Evolutionary conservation across 176 grass and related monocot species (phyloP).

Genomic region (Oryza coarctata): DNA sequence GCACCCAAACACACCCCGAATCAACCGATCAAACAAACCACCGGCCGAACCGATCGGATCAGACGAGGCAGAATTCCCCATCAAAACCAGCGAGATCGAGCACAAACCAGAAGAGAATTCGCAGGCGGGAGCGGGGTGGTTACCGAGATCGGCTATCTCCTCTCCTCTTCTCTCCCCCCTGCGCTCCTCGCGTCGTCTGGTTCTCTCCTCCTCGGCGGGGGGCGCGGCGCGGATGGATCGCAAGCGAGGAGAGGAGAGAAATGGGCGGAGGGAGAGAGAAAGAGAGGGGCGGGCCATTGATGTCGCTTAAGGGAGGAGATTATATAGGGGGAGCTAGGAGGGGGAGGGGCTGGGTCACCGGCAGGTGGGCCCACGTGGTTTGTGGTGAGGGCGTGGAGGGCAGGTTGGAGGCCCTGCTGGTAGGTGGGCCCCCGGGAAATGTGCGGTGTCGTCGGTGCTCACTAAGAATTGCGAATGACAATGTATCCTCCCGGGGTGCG

Average conservation of each 20-base stretch:
- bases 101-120: neutral
- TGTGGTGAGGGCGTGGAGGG: neutral
- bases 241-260: constrained; percentile 8
- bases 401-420: neutral
- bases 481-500: neutral
- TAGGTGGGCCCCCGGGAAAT: neutral
- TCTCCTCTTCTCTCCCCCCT: constrained; percentile 26
- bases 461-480: neutral
- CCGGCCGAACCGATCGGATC: neutral
- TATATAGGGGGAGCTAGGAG: neutral
- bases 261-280: constrained; percentile 4
- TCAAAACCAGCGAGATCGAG: neutral
- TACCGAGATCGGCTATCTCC: constrained; percentile 36
- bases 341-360: constrained; percentile 8
- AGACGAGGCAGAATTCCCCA: neutral
- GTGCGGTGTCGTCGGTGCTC: neutral
- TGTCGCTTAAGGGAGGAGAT: neutral
- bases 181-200: constrained; percentile 21
- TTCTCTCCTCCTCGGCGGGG: neutral
- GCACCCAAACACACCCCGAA: neutral
- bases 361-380: constrained; percentile 13
- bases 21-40: neutral
- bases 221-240: constrained; percentile 6
- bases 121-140: neutral
- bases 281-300: neutral